phyloP scores from a whole-genome alignment of 208 protist genomes.

The Zelonia costaricensis region DNA sequence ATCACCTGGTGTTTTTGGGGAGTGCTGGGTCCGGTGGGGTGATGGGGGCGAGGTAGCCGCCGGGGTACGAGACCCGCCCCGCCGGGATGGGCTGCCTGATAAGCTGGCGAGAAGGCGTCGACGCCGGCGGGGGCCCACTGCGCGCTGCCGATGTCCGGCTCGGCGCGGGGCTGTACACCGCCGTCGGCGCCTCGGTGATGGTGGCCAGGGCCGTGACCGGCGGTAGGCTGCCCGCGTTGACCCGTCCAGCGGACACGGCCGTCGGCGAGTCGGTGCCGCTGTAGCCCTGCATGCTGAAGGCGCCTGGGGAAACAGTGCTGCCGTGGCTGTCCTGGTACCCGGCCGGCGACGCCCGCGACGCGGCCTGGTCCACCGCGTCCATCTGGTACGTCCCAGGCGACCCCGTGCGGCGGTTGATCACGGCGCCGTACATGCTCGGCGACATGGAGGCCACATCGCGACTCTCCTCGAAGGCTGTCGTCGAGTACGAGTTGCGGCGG shows the following conservation, averaged over 20 bases:
- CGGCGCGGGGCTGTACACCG: too few species aligned
- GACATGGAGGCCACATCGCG: background rate
- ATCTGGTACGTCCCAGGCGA: background rate
- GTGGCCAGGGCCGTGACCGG: too few species aligned
- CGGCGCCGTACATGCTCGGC: background rate
- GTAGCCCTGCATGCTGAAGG: background rate
- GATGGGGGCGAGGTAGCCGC: conserved; percentile 16
- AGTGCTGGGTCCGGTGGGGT: conserved; percentile 9
- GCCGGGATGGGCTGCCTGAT: too few species aligned
- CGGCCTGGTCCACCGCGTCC: background rate
- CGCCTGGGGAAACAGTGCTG: background rate
- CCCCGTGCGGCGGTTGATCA: background rate
- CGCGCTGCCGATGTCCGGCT: too few species aligned
- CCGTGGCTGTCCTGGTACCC: background rate
- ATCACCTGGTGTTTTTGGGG: background rate
- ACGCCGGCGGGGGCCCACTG: too few species aligned
- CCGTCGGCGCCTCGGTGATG: too few species aligned
- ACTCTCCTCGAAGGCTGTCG: background rate
- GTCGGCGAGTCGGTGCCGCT: background rate
- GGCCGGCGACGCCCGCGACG: background rate
- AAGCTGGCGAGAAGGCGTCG: too few species aligned
- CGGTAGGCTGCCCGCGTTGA: too few species aligned
- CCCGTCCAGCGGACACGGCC: too few species aligned
- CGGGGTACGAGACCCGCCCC: background rate
- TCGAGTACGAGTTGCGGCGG: conserved; percentile 2